phyloP scores from a whole-genome alignment of 306 rosid genomes.

The Rosa rugosa region DNA sequence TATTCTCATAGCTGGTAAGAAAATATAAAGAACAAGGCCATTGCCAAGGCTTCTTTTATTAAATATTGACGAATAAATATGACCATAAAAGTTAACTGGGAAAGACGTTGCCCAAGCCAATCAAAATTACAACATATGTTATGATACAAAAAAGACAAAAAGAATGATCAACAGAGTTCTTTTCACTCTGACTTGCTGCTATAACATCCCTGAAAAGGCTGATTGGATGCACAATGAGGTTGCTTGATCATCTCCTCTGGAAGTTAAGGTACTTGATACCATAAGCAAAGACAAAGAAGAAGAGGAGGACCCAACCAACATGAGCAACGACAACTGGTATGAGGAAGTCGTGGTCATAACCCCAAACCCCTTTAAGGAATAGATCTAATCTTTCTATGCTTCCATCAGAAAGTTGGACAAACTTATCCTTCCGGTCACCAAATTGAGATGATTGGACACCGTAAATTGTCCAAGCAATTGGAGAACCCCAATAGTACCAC shows the following conservation, averaged over 20 bases:
- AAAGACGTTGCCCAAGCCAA: neutral
- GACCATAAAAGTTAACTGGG: neutral
- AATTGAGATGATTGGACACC: constrained; percentile 32
- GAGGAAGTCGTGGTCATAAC: constrained; percentile 34
- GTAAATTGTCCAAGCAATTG: constrained; percentile 36
- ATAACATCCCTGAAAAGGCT: neutral
- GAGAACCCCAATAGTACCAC: constrained; percentile 40
- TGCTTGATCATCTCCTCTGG: constrained; percentile 27
- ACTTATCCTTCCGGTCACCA: neutral
- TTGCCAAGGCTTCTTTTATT: neutral
- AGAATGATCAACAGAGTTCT: neutral
- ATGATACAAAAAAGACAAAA: neutral
- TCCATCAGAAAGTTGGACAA: neutral
- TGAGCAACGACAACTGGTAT: constrained; percentile 29
- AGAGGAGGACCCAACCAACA: constrained; percentile 33
- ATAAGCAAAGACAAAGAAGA: constrained; percentile 38
- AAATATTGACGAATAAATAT: neutral
- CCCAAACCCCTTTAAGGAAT: constrained; percentile 17
- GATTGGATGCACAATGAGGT: neutral
- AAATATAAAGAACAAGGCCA: neutral
- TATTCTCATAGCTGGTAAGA: neutral
- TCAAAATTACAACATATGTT: neutral
- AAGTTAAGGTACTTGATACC: constrained; percentile 39
- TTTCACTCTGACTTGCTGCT: neutral
- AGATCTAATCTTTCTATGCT: neutral